Conservation (phyloP, 306 rosid genomes). For the Prunus kanzakura region DNA sequence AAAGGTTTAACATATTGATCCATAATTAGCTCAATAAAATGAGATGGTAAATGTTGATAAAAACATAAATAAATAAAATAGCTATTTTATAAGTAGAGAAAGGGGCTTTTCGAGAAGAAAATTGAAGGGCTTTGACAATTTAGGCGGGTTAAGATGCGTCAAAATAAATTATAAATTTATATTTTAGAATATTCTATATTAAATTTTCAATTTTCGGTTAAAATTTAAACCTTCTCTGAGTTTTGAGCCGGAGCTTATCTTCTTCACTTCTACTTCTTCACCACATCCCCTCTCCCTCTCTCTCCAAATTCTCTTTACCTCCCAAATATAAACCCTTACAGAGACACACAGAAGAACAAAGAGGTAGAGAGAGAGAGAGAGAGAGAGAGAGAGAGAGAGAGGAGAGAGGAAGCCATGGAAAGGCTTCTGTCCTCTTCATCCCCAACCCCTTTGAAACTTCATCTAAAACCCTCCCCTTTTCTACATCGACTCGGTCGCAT, state of each 20-base stretch:
- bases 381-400: background rate
- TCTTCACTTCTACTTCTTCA: constrained; percentile 3
- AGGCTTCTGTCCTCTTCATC: constrained; percentile 79
- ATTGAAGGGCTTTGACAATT: no score
- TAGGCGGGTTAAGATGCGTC: no score
- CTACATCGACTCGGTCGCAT: constrained; percentile 31
- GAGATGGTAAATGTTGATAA: no score
- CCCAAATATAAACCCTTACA: background rate
- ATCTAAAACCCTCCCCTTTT: constrained; percentile 24
- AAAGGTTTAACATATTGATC: no score
- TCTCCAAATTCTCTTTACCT: constrained; percentile 22
- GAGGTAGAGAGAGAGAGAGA: constrained; percentile 21
- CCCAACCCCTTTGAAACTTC: constrained; percentile 34
- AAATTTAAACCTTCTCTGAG: background rate
- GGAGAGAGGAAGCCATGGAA: constrained; percentile 62
- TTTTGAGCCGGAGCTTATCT: constrained; percentile 34
- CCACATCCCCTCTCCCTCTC: background rate
- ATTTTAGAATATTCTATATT: background rate
- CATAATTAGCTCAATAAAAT: no score
- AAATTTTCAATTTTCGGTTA: constrained; percentile 10
- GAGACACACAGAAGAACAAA: background rate
- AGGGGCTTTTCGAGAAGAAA: no score
- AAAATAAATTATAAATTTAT: no score
- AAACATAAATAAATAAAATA: no score
- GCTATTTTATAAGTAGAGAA: no score